Conservation (phyloP, 2,329 filamentous ascomycete species). For the Fusarium duplospermum region DNA sequence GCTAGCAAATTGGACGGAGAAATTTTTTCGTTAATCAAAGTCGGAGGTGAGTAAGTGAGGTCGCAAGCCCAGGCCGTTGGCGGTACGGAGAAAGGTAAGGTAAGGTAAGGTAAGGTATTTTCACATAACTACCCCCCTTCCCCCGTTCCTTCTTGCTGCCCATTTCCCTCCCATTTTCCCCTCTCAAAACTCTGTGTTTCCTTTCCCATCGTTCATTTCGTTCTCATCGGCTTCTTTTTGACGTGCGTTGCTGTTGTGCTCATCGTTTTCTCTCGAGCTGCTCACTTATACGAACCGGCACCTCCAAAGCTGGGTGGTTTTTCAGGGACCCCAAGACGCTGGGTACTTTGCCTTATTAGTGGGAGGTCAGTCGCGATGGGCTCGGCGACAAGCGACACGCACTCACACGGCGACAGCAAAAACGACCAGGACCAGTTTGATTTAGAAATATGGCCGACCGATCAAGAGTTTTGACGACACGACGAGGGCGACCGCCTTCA, state of each 20-base stretch:
- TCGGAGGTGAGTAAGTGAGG: conserved; percentile 31
- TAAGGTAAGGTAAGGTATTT: conserved; percentile 43
- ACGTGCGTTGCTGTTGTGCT: conserved; percentile 38
- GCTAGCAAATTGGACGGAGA: conserved; percentile 26
- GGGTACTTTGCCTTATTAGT: conserved; percentile 24
- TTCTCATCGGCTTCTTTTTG: conserved; percentile 19
- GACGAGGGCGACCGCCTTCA: conserved; percentile 31
- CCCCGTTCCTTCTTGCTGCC: conserved; percentile 48
- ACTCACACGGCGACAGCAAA: conserved; percentile 11
- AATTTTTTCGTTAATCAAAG: conserved; percentile 31
- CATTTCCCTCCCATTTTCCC: conserved; percentile 44
- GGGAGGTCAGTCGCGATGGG: conserved; percentile 8
- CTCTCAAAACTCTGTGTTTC: conserved; percentile 33
- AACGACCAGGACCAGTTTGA: conserved; percentile 6
- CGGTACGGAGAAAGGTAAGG: conserved; percentile 40
- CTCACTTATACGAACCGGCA: conserved; percentile 43
- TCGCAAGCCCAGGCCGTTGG: conserved; percentile 35
- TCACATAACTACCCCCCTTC: conserved; percentile 54
- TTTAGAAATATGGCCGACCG: conserved; percentile 3
- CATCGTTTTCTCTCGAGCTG: conserved; percentile 19
- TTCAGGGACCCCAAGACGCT: conserved; percentile 34
- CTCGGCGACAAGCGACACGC: conserved; percentile 1
- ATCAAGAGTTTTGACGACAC: conserved; percentile 23
- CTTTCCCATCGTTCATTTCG: conserved; percentile 24
- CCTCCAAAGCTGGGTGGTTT: conserved; percentile 39